Base-by-base conservation (phyloP, 805 yeast genomes). In the Wickerhamia fluorescens region DNA sequence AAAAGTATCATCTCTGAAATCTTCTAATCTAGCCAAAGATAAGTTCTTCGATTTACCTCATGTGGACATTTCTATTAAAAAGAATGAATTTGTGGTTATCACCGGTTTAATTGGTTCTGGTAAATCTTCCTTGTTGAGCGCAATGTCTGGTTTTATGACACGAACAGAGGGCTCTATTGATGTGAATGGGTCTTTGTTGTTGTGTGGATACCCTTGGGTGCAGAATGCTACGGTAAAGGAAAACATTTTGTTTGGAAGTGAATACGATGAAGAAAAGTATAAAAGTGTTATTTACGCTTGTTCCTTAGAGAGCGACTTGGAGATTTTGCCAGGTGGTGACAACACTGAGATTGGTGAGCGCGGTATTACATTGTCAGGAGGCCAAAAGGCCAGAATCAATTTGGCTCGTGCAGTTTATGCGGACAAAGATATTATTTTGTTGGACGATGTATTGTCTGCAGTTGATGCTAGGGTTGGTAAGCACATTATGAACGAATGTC, bases 401-500 rank as follows among this genome's bases (percentile, higher is more conserved):
- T 57, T 84, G 35, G 94, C 94, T 3, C 68, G 94, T 48, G 80
- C 89, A 2, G 85, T 81, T 2, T 84, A 84, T 45, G 73, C 78
- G 9, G 65, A 75, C 16, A 68, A 70, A 12, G 86, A 80, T 44
- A 76, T 82, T 14, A 66, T 78, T 23, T 53, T 84, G 28, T 54
- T 84, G 29, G 94, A 84, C 48, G 94, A 84, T 49, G 86, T 83
- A 10, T 63, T 84, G 33, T 74, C 84, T 57, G 94, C 94, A 4
- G 94, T 84, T 6, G 94, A 84, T 53, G 86, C 89, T 18, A 75
- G 83, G 44, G 94, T 83, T 25, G 94, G 92, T n/a, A 72, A 71
- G 33, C 86, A 78, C 43, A 80, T 84, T 29, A 73, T 83, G 70
- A 67, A 73, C 30, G 63, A 73, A 23, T 85, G 95, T 53, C 51